Evolutionary conservation across 2,329 filamentous ascomycete genomes (phyloP), one percentile per base, ranked within the genome.

Genomic region (Daldinia sp.): DNA sequence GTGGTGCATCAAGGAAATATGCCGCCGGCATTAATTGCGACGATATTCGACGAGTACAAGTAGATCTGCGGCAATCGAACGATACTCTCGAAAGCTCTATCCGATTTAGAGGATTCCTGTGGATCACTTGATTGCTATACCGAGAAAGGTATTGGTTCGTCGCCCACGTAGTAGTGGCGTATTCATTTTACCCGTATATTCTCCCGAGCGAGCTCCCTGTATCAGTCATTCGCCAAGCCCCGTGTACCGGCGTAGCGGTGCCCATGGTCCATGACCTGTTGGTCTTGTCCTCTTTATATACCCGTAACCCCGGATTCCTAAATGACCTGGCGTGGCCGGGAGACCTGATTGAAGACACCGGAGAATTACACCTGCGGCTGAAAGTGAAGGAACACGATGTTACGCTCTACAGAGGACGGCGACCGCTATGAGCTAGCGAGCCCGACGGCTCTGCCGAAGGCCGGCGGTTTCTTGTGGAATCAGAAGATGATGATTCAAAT

Each of bases 401-500:
- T 70, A 54, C 62, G 59, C 32, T 68, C 71, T 11, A 81, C 82
- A 5, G 72, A 80, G 23, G 74, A 82, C 73, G 84, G 83, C 53
- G 77, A 80, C 48, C 83, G 83, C 66, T 86, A 85, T 73, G 83
- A 85, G 72, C 80, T 87, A 65, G 78, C 76, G 50, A 83, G 80
- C 71, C 82, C 84, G n/a, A 84, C 82, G 21, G 82, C 82, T 37
- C 76, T 87, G 79, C 83, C 84, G 51, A 83, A 84, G 73, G 83
- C 84, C 2, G 81, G 79, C 50, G 83, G 80, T 53, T 87, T 86
- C 70, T 77, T 87, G 9, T 87, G 84, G 84, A 87, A 87, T 68
- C 82, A 85, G 73, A 81, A 79, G 74, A 86, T 86, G 84, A 86
- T 86, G 84, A 83, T 86, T 61, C 83, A 86, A 71, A 77, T 83